phyloP scores from a whole-genome alignment of 495 filamentous ascomycete genomes.

The Aspergillus carlsbadensis region DNA sequence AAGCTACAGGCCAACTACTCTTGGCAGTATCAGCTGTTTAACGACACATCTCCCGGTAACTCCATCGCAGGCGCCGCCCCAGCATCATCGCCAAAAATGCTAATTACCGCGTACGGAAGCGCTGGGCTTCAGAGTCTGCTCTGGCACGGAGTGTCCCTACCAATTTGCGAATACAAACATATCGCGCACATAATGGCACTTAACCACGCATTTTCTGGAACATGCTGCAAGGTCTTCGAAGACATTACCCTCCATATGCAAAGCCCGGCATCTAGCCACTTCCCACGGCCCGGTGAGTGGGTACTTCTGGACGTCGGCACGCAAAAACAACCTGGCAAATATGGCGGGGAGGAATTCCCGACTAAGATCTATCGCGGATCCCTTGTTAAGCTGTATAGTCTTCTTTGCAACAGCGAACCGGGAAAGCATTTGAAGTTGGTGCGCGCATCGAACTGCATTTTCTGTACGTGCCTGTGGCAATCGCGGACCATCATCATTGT shows the following conservation, averaged over 20 bases:
- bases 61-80: background rate
- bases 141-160: background rate
- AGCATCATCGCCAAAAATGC: background rate
- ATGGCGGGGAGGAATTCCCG: background rate
- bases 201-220: background rate
- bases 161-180: background rate
- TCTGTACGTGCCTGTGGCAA: background rate
- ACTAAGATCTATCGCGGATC: background rate
- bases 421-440: background rate
- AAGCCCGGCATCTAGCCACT: background rate
- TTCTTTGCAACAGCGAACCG: background rate
- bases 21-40: background rate
- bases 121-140: background rate
- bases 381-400: background rate
- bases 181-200: background rate
- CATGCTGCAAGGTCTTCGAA: background rate
- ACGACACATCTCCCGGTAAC: background rate
- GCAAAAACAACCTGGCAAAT: background rate
- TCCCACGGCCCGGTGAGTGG: background rate
- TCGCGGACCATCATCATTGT: background rate
- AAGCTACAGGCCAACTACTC: background rate
- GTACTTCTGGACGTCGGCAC: background rate
- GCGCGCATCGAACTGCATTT: background rate
- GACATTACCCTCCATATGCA: background rate
- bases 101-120: background rate